Evolutionary conservation across 345 rosid species (phyloP), one percentile per base, ranked within the genome.

Genomic region (Gossypium herbaceum): DNA sequence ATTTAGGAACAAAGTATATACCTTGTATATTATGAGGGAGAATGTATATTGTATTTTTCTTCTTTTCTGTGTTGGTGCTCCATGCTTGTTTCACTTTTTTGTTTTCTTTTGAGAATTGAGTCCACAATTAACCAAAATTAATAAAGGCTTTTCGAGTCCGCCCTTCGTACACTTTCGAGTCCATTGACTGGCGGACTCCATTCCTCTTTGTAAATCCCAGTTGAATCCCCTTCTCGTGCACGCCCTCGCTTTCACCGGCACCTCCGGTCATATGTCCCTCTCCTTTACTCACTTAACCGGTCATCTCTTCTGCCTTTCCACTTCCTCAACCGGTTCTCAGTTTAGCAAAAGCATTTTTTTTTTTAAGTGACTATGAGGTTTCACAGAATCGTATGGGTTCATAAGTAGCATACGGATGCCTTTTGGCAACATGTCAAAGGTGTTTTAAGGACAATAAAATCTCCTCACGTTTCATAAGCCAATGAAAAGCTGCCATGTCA

Each of bases 81-180:
- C 80, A 72, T 69, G 77, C 75, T 10, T 48, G 16, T 20, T 56
- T 56, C 2, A 9, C 41, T 5, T 10, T 22, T 11, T 22, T 11
- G 11, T 57, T 10, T 20, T 9, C 27, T 56, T 15, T 63, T 55
- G 81, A 80, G 86, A 91, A 88, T 85, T 84, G 87, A 85, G 86
- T 73, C 56, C 44, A 63, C 62, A 81, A 73, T 85, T 81, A 82
- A 85, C 83, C 75, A 47, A 81, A 85, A 73, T 83, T 78, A 64
- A 88, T 78, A 77, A 29, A n/a, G 54, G n/a, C 71, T 47, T 11
- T 57, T 84, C 85, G 62, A 77, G 81, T 91, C 92, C 92, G 92
- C 54, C 76, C 75, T 22, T 69, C 73, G 77, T 72, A 76, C 86
- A 60, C 74, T 45, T 45, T 41, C 13, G 12, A 59, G 63, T 11